Evolutionary conservation across 2,329 filamentous ascomycete genomes (phyloP).

Genomic region (Nectriaceae sp.): DNA sequence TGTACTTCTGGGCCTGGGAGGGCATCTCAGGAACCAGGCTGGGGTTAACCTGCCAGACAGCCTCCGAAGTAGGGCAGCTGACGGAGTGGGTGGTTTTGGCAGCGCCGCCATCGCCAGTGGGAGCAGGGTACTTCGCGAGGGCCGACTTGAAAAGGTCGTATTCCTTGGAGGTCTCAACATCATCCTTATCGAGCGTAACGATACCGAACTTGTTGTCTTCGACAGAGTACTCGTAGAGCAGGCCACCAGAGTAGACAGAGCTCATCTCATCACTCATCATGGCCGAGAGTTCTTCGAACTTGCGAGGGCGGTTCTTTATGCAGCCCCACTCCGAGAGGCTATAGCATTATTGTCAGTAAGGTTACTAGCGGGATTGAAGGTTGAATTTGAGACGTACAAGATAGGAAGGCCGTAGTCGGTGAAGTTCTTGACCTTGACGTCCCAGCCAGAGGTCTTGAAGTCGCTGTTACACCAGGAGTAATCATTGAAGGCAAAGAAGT

Average conservation of each 20-base stretch:
- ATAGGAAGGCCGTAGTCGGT: constrained; percentile 84
- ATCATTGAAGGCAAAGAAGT: constrained; percentile 90
- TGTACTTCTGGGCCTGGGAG: constrained; percentile 50
- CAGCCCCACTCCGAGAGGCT: constrained; percentile 92
- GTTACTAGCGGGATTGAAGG: neutral
- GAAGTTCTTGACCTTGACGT: constrained; percentile 86
- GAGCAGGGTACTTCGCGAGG: constrained; percentile 50
- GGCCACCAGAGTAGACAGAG: constrained; percentile 86
- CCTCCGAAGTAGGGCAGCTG: constrained; percentile 51
- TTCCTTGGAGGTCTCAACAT: constrained; percentile 59
- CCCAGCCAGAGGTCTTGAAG: constrained; percentile 75
- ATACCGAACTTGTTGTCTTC: constrained; percentile 82
- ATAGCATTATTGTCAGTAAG: neutral
- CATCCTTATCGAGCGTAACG: constrained; percentile 61
- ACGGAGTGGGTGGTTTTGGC: constrained; percentile 47
- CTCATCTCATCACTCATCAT: constrained; percentile 87
- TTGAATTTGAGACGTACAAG: constrained; percentile 53
- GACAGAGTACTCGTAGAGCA: constrained; percentile 92
- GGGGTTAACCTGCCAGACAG: constrained; percentile 53
- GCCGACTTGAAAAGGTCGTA: constrained; percentile 58
- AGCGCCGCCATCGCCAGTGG: constrained; percentile 53
- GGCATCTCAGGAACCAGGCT: constrained; percentile 55
- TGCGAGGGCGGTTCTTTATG: constrained; percentile 71
- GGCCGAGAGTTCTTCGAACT: constrained; percentile 77
- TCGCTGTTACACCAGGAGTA: constrained; percentile 82